Evolutionary conservation across 345 rosid species (phyloP), one percentile per base, ranked within the genome.

Genomic region (Carallia brachiata): DNA sequence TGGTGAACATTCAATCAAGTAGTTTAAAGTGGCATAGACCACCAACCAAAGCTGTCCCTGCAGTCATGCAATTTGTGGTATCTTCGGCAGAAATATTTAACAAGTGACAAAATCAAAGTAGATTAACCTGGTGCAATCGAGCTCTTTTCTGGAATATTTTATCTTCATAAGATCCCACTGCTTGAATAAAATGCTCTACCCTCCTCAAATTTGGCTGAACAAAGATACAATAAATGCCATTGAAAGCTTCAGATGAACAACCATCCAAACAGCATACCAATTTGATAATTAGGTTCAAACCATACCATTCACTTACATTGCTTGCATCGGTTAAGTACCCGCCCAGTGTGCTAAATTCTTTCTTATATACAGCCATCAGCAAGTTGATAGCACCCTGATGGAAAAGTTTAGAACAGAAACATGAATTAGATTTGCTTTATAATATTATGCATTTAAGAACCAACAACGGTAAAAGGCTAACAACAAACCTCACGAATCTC

Each of bases 401-500:
- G 59, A 63, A 7, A 55, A 71, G 39, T 67, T 28, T 19, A 56
- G 17, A 23, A 63, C 19, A 4, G 8, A 47, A 60, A 54, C 23
- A 15, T 62, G 54, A 53, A 3, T 9, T 48, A 7, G 48, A 6
- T 12, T 54, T 57, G 18, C 6, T n/a, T 44, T 17, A 19, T 30
- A 44, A 32, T 34, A 58, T 34, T 32, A 52, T 3, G 4, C 19
- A 30, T 30, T 19, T 31, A 48, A 57, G 7, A 40, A 65, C 19
- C 10, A 31, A 64, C n/a, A 10, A 56, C n/a, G 16, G 50, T n/a
- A 18, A 9, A 32, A 34, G 10, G 17, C 56, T 28, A 62, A 32
- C 40, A 27, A 77, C 94, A 69, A 75, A 95, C 99, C 99, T 95
- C 99, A 2, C 91, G 93, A 78, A 95, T 95, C 84, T 95, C 99